A percentile compares a stretch with the other conserved stretches of the same genome.
Evolutionary conservation across 1,284 basidiomycete species (phyloP).

Genomic region (Boletus mariae): DNA sequence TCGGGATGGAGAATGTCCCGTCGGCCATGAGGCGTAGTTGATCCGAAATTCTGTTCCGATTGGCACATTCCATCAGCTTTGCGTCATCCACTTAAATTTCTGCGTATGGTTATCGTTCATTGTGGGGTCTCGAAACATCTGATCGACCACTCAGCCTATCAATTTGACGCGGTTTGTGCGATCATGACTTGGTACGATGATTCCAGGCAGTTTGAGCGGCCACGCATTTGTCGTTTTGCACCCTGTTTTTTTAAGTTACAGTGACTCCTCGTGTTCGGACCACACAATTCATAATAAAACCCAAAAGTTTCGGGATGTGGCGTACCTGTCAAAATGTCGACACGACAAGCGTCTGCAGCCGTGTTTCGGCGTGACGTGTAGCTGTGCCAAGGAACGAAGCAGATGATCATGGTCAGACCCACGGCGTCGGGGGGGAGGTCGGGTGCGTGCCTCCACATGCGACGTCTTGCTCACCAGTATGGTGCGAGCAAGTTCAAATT

Average conservation of each 20-base stretch:
- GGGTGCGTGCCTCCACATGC: too few species aligned
- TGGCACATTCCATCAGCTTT: too few species aligned
- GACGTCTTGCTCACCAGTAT: too few species aligned
- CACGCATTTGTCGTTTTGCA: too few species aligned
- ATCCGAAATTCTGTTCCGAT: neutral
- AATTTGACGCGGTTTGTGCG: too few species aligned
- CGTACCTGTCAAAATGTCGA: neutral
- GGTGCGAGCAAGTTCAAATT: too few species aligned
- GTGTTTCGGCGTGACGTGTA: neutral
- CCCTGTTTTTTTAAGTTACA: too few species aligned
- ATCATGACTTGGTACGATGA: neutral
- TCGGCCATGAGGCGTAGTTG: neutral
- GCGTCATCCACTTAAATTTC: too few species aligned
- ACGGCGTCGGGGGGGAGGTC: too few species aligned
- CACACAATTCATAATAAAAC: neutral
- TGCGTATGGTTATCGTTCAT: neutral
- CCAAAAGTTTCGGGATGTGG: conserved; percentile 6
- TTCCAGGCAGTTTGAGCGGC: neutral
- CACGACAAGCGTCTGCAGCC: neutral
- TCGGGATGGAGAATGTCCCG: neutral
- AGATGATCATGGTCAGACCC: too few species aligned
- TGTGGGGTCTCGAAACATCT: neutral
- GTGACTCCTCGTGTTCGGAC: too few species aligned
- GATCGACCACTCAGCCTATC: neutral
- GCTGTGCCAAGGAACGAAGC: neutral